phyloP scores from a whole-genome alignment of 2,329 filamentous ascomycete species.

The Fusarium devonianum region DNA sequence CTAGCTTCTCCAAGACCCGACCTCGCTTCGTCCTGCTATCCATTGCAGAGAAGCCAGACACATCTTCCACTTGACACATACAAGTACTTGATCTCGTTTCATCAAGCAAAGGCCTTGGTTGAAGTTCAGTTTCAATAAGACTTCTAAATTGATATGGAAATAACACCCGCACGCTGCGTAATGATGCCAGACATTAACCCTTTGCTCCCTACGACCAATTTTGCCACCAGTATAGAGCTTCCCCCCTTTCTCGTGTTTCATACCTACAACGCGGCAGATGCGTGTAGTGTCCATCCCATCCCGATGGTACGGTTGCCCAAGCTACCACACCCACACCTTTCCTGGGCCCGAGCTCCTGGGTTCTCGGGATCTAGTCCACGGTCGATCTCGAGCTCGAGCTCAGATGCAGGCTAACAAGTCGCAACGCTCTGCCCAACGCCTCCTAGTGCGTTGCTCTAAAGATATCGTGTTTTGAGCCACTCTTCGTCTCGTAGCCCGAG shows the following conservation, averaged over 20 bases:
- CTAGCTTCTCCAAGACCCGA: too few relatives aligned
- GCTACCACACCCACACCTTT: conserved; percentile 7
- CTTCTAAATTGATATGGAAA: conserved; percentile 20
- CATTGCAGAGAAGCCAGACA: too few relatives aligned
- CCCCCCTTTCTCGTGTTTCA: conserved; percentile 16
- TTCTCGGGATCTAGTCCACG: conserved; percentile 16
- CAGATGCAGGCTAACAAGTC: background rate
- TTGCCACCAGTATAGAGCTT: conserved; percentile 9
- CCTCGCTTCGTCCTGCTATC: too few relatives aligned
- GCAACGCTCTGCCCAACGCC: conserved; percentile 2
- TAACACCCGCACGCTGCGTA: conserved; percentile 27
- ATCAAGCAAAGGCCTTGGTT: conserved; percentile 1
- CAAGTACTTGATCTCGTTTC: conserved; percentile 11
- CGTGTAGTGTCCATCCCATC: conserved; percentile 10
- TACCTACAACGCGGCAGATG: conserved; percentile 18
- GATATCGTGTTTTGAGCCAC: conserved; percentile 83
- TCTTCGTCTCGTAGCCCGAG: conserved; percentile 83
- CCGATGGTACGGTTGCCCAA: conserved; percentile 2
- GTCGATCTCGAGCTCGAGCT: background rate
- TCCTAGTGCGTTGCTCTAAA: conserved; percentile 53
- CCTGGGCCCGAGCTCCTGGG: conserved; percentile 12
- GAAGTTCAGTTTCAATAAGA: conserved; percentile 25
- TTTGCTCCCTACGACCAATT: conserved; percentile 28
- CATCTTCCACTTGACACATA: too few relatives aligned
- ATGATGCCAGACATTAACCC: conserved; percentile 26